Percentiles rank a stretch among this genome's conserved stretches.
phyloP scores from a whole-genome alignment of 441 rosid genomes.

The Metrosideros polymorpha region DNA sequence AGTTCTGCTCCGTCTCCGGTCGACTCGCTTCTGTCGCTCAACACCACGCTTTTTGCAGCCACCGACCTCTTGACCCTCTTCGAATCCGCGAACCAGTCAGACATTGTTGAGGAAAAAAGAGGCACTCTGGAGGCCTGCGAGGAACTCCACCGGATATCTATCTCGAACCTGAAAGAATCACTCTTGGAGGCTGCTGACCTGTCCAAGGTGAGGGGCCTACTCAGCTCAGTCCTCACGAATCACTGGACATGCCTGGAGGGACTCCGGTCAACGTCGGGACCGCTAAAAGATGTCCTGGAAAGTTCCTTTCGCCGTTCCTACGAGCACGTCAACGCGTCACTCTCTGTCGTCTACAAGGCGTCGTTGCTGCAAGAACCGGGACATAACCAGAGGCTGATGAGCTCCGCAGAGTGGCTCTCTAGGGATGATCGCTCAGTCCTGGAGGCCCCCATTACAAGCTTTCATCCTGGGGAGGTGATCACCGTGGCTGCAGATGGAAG shows the following conservation, averaged over 20 bases:
- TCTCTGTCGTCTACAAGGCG: conserved; percentile 37
- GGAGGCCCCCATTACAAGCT: conserved; percentile 22
- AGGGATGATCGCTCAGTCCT: conserved; percentile 37
- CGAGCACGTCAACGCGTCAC: conserved; percentile 61
- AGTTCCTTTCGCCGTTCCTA: conserved; percentile 35
- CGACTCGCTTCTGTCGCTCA: conserved; percentile 6
- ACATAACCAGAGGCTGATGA: background rate
- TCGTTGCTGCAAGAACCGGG: background rate
- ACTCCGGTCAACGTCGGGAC: conserved; percentile 57
- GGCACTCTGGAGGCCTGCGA: conserved; percentile 67
- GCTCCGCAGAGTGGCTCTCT: conserved; percentile 28
- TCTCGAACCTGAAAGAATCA: conserved; percentile 34
- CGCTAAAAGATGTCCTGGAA: conserved; percentile 34
- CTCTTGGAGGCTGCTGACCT: conserved; percentile 25
- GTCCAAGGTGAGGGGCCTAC: conserved; percentile 47
- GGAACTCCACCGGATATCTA: conserved; percentile 66
- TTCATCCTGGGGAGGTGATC: conserved; percentile 34
- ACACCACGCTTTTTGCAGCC: conserved; percentile 48
- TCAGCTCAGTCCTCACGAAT: conserved; percentile 72
- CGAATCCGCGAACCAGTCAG: conserved; percentile 7
- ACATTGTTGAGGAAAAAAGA: conserved; percentile 48
- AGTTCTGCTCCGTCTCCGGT: background rate
- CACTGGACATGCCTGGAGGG: conserved; percentile 82
- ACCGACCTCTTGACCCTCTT: conserved; percentile 43
- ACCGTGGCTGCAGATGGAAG: conserved; percentile 68